A percentile compares a stretch with the other conserved stretches of the same genome.
Evolutionary conservation across 2,329 filamentous ascomycete genomes (phyloP).

Genomic region (Calonectria montana): DNA sequence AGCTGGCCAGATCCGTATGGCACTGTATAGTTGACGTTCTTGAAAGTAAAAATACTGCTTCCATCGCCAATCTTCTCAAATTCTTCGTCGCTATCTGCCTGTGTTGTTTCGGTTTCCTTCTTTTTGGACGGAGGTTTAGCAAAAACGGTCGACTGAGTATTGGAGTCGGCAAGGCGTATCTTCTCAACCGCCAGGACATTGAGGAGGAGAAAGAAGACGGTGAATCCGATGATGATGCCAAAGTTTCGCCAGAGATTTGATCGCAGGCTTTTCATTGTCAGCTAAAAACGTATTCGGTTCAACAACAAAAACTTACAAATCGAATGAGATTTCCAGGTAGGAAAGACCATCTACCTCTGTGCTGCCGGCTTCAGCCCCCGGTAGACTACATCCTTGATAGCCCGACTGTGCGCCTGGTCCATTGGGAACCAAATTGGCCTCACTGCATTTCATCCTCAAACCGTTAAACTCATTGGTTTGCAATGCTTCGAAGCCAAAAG

Average conservation of each 20-base stretch:
- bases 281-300: background rate
- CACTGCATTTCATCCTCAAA: conserved; percentile 60
- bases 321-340: conserved; percentile 13
- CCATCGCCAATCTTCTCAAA: conserved; percentile 41
- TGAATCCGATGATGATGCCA: conserved; percentile 20
- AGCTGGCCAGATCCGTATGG: conserved; percentile 53
- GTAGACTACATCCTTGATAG: conserved; percentile 65
- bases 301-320: conserved; percentile 2
- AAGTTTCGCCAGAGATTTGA: conserved; percentile 27
- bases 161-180: background rate
- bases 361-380: conserved; percentile 62
- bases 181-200: conserved; percentile 16
- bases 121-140: conserved; percentile 5
- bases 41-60: conserved; percentile 72
- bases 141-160: conserved; percentile 11
- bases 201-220: conserved; percentile 14
- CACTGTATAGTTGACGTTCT: conserved; percentile 77
- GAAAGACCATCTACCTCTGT: conserved; percentile 48
- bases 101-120: background rate
- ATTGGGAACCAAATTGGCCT: conserved; percentile 57
- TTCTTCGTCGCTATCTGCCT: conserved; percentile 6
- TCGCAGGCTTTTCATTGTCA: conserved; percentile 1
- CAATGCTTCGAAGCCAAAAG: conserved; percentile 72
- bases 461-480: conserved; percentile 65
- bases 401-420: conserved; percentile 51